Base-by-base conservation (phyloP, 2,329 filamentous ascomycete genomes). In the Fusarium sp. region DNA sequence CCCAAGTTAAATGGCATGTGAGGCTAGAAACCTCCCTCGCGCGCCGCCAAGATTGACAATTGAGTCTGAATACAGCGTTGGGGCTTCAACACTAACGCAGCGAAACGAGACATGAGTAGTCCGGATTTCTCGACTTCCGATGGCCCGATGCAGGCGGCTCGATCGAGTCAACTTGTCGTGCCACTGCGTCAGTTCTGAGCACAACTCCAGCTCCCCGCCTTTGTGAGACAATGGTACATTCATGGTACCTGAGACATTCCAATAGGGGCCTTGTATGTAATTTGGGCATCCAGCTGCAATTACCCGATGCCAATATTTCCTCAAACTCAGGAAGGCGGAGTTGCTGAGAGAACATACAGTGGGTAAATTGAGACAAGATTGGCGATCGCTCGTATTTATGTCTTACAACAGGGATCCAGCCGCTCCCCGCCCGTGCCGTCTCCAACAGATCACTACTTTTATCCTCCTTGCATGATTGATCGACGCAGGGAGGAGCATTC, bases 381-480 rank as follows among this genome's bases (percentile, higher is more conserved):
- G 1, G 38, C 31, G 10, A 45, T 46, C 27, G 31, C 11, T 62
- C 50, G 25, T 62, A 46, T 33, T 18, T 9, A 38, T 57, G 58
- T 57, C 58, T 57, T n/a, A 12, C n/a, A 13, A 10, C 22, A 4
- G 2, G n/a, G 18, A 14, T 25, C 20, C 39, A 25, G 39, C 50
- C 17, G n/a, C n/a, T 12, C 3, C 13, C 20, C 13, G 12, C 22
- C 22, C 22, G 29, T 57, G 3, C 41, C 33, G 31, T 4, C 18
- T 5, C 17, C 4, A 4, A 5, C 5, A n/a, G 6, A 15, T 9
- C 15, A 10, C 9, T n/a, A 11, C 17, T 3, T 7, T 8, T 4
- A 20, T 29, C 18, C 18, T 22, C 56, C 36, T 20, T 56, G 20
- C 29, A 29, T 61, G 18, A 10, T 4, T 18, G 18, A 45, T 56